Base-by-base conservation (phyloP, 768 basidiomycete genomes). In the Xerocomellus intermedius region DNA sequence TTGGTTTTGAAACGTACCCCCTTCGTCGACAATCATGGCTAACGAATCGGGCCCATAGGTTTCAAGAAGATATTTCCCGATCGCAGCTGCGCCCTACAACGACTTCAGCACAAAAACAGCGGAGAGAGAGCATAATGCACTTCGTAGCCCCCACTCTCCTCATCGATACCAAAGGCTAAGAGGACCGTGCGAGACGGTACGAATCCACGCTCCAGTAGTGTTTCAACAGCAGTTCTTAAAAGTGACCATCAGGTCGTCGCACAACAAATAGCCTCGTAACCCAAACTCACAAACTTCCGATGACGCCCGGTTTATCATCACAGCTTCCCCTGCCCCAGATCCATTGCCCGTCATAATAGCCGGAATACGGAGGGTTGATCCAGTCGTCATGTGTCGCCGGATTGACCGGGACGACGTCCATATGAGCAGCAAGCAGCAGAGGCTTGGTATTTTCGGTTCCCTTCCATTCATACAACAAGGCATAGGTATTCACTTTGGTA, bases 21-120 rank as follows among this genome's bases (percentile, higher is more conserved):
- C 82, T 71, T 86, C 85, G 54, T 86, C 85, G 12, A 85, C 74
- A n/a, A 84, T 64, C 62, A 85, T 69, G 1, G 80, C 69, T 48
- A 85, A 72, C 7, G 77, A 72, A 61, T 83, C 61, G n/a, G 67
- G 52, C n/a, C 82, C 84, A 59, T 79, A 82, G 0, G 68, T 71
- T 10, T 73, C 54, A 4, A 74, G 61, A n/a, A 85, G 68, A 39
- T 73, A 67, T 6, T 65, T 32, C 0, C 72, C 72, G n/a, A 85
- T 72, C 3, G 63, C 54, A 0, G 56, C 50, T 0, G 83, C 81
- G 7, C 81, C 80, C 75, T 81, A 52, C 5, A 33, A 28, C 19
- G 4, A 16, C 5, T 28, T 57, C 19, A 47, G 45, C 21, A 30
- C 7, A 22, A 19, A 26, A 44, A 14, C 10, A 12, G 14, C 5